Evolutionary conservation across 192 early-diverging fungal species (phyloP).

Genomic region (Coemansia sp.): DNA sequence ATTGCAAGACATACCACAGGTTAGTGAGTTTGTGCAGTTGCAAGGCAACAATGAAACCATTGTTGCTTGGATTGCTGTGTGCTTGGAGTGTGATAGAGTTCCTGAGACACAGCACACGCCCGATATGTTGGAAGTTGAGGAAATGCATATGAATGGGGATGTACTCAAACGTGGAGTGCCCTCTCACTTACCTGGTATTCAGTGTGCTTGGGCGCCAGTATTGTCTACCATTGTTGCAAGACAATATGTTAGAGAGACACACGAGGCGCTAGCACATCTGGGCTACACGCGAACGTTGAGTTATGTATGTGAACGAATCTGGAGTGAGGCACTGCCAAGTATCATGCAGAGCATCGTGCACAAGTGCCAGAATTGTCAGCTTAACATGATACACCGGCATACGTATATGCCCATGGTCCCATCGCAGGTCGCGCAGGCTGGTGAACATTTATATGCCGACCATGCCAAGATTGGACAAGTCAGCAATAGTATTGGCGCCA

Average conservation of each 20-base stretch:
- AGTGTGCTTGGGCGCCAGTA: neutral
- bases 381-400: neutral
- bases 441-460: neutral
- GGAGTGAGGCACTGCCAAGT: neutral
- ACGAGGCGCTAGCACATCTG: neutral
- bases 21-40: neutral
- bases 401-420: neutral
- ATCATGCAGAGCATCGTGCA: neutral
- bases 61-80: neutral
- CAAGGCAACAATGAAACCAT: neutral
- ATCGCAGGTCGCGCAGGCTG: neutral
- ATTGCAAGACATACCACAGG: neutral
- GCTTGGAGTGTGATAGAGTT: neutral
- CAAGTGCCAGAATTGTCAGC: neutral
- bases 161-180: neutral
- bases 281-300: neutral
- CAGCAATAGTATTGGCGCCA: neutral
- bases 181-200: neutral
- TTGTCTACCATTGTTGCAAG: neutral
- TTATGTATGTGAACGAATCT: neutral
- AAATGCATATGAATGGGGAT: neutral
- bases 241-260: neutral
- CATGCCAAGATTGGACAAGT: neutral
- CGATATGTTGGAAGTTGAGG: neutral
- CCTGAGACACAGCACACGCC: neutral